These are phyloP conservation scores for Phoma sp. DNA, from an alignment of 2,329 filamentous ascomycete genomes.

Conservation along the genomic window DNA sequence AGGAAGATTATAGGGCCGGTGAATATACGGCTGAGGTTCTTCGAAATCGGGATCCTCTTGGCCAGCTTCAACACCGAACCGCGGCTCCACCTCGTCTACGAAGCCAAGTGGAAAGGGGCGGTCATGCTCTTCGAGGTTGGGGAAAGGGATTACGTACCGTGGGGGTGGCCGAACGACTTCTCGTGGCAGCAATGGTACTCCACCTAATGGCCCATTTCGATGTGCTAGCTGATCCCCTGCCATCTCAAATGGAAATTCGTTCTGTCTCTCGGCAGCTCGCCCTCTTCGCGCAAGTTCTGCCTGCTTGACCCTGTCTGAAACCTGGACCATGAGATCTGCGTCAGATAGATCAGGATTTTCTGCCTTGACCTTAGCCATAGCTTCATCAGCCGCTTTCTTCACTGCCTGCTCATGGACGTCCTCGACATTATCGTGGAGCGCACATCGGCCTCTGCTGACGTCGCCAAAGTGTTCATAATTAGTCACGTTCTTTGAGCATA, in stretches of 20 bases:
- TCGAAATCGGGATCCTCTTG: background rate
- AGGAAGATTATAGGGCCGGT: background rate
- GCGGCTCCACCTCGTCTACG: background rate
- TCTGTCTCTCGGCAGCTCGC: constrained; percentile 20
- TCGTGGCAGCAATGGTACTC: background rate
- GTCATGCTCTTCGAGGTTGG: background rate
- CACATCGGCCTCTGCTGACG: constrained; percentile 55
- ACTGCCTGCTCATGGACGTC: constrained; percentile 70
- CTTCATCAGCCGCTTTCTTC: constrained; percentile 65
- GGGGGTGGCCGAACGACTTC: background rate
- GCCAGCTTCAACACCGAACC: too few relatives aligned
- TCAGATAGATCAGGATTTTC: constrained; percentile 69
- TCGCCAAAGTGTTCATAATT: constrained; percentile 77
- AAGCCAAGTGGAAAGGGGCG: background rate
- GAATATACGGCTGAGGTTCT: background rate
- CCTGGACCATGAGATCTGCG: constrained; percentile 63
- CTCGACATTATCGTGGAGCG: constrained; percentile 70
- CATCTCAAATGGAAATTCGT: constrained; percentile 35
- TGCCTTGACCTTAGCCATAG: constrained; percentile 62
- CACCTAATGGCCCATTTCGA: constrained; percentile 1
- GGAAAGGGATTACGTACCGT: constrained; percentile 7
- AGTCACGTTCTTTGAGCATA: constrained; percentile 71
- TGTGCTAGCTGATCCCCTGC: constrained; percentile 21
- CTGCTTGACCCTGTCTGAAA: constrained; percentile 62
- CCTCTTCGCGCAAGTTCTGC: constrained; percentile 37